Percentiles rank a stretch among this genome's conserved stretches.
These are phyloP conservation scores for Chloranthus sessilifolius DNA, from an alignment of 164 flowering plant species.

Conservation along the genomic window DNA sequence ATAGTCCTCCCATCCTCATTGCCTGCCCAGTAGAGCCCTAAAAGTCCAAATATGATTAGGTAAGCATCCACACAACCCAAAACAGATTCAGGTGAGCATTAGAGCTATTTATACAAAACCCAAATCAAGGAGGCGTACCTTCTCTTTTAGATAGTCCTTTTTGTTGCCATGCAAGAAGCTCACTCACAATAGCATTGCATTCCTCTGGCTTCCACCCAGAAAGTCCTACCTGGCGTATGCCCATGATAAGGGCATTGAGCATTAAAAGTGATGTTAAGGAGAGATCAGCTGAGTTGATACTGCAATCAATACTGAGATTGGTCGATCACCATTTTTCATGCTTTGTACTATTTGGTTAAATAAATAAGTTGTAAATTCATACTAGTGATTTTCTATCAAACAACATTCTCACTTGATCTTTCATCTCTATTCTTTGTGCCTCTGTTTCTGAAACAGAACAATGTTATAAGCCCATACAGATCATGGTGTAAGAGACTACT, in stretches of 20 bases:
- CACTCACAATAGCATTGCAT: slow-evolving; percentile 65
- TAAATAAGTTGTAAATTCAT: too few species aligned
- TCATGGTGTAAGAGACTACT: too few species aligned
- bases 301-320: too few species aligned
- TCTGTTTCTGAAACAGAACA: too few species aligned
- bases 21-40: slow-evolving; percentile 33
- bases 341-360: too few species aligned
- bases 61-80: not conserved
- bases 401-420: too few species aligned
- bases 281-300: too few species aligned
- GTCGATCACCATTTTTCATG: too few species aligned
- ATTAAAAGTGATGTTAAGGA: too few species aligned
- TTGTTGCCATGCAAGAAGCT: slow-evolving; percentile 73
- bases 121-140: slow-evolving; percentile 38
- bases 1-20: slow-evolving; percentile 77
- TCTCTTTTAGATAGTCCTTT: slow-evolving; percentile 72
- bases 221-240: slow-evolving; percentile 66
- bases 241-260: slow-evolving; percentile 53
- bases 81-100: not conserved
- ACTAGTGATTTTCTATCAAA: too few species aligned
- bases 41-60: not conserved
- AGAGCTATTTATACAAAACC: not conserved
- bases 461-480: too few species aligned
- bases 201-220: slow-evolving; percentile 84
- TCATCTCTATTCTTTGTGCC: too few species aligned